phyloP scores from a whole-genome alignment of 768 basidiomycete genomes.

The Gelatoporia subvermispora region DNA sequence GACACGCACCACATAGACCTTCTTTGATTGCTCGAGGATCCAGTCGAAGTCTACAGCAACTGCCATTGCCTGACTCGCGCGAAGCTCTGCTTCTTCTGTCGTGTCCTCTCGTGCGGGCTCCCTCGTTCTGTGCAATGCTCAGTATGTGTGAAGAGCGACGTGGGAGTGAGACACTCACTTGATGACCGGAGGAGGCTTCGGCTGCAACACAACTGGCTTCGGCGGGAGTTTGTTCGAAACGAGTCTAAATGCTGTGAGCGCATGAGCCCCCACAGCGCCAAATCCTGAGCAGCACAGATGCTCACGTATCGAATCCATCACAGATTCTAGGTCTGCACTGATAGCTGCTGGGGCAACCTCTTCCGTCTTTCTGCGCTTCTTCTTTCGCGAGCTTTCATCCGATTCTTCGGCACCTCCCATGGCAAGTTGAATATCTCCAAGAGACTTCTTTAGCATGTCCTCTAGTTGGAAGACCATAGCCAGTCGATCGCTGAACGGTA shows the following conservation, averaged over 20 bases:
- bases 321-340: neutral
- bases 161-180: slow-evolving; percentile 8
- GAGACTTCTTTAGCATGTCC: neutral
- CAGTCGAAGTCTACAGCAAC: slow-evolving; percentile 25
- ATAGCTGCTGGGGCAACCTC: neutral
- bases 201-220: slow-evolving; percentile 14
- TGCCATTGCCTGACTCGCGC: slow-evolving; percentile 20
- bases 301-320: neutral
- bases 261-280: neutral
- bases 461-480: neutral
- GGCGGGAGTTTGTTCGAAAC: slow-evolving; percentile 15
- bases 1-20: slow-evolving; percentile 17
- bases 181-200: slow-evolving; percentile 14
- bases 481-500: neutral
- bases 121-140: slow-evolving; percentile 12
- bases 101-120: slow-evolving; percentile 28
- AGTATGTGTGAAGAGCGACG: neutral
- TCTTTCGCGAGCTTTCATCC: neutral
- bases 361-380: neutral
- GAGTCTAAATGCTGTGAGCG: slow-evolving; percentile 19
- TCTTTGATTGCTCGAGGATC: slow-evolving; percentile 19
- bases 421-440: neutral
- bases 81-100: slow-evolving; percentile 18
- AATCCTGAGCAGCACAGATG: too few relatives aligned
- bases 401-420: neutral